Conservation (phyloP, 768 basidiomycete species). For the Suillus lakei region DNA sequence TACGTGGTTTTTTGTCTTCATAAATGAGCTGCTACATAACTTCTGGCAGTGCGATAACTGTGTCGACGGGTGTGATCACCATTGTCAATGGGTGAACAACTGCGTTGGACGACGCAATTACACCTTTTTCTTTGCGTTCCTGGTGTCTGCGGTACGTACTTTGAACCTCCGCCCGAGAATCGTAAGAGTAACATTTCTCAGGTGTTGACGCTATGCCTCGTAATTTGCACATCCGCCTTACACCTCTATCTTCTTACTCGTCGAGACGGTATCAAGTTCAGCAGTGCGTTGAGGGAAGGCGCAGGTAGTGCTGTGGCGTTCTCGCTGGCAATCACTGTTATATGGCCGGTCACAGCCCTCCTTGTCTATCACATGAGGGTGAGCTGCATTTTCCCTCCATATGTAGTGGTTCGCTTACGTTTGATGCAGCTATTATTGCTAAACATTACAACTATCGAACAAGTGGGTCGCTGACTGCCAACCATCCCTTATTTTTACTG, state of each 20-base stretch:
- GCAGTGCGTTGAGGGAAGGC: constrained; percentile 51
- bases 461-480: constrained; percentile 55
- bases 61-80: constrained; percentile 94
- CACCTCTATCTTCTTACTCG: constrained; percentile 75
- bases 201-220: constrained; percentile 75
- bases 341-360: constrained; percentile 85
- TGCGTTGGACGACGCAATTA: constrained; percentile 97
- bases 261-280: constrained; percentile 52
- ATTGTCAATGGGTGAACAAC: constrained; percentile 92
- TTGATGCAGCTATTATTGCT: constrained; percentile 68
- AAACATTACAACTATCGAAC: constrained; percentile 96
- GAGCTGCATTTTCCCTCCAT: constrained; percentile 32
- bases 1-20: constrained; percentile 37
- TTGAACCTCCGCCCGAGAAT: not conserved
- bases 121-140: constrained; percentile 86
- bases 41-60: constrained; percentile 88
- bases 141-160: constrained; percentile 72
- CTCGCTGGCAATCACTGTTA: constrained; percentile 65
- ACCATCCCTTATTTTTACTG: constrained; percentile 11
- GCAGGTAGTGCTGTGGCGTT: constrained; percentile 86
- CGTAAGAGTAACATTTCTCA: constrained; percentile 34
- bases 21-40: constrained; percentile 8
- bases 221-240: constrained; percentile 82
- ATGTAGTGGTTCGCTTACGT: constrained; percentile 7
- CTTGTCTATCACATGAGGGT: constrained; percentile 87